These are phyloP conservation scores for Platanthera zijinensis DNA, from an alignment of 106 monocot species.

Conservation along the genomic window DNA sequence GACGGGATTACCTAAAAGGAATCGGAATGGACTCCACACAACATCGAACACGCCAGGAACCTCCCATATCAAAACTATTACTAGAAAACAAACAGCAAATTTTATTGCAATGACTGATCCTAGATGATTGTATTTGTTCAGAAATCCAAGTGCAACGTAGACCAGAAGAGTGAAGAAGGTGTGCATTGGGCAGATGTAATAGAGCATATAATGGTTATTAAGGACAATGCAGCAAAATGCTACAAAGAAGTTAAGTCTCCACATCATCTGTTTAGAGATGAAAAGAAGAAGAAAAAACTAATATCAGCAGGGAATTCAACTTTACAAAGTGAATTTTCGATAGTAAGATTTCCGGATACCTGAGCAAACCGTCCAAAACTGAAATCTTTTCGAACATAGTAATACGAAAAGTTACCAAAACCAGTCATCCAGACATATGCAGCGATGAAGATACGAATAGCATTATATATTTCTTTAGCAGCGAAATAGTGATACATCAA, in stretches of 20 bases:
- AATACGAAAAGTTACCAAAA: slow-evolving; percentile 40
- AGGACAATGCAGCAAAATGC: slow-evolving; percentile 37
- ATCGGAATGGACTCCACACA: slow-evolving; percentile 33
- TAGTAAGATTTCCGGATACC: background rate
- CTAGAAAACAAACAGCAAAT: slow-evolving; percentile 26
- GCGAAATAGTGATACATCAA: slow-evolving; percentile 43
- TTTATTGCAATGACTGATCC: slow-evolving; percentile 27
- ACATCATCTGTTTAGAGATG: slow-evolving; percentile 32
- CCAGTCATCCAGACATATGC: slow-evolving; percentile 47
- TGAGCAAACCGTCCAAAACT: slow-evolving; percentile 13
- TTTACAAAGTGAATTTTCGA: background rate
- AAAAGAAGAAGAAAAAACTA: background rate
- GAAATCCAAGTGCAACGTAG: slow-evolving; percentile 28
- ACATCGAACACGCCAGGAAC: slow-evolving; percentile 39
- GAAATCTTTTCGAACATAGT: slow-evolving; percentile 42
- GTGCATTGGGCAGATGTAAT: slow-evolving; percentile 46
- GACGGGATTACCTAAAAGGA: slow-evolving; percentile 24
- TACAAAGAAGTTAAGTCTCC: slow-evolving; percentile 38
- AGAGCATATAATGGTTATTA: slow-evolving; percentile 35
- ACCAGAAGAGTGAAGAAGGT: slow-evolving; percentile 40
- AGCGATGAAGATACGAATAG: slow-evolving; percentile 36
- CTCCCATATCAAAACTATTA: slow-evolving; percentile 37
- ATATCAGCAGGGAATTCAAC: background rate
- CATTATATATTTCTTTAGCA: slow-evolving; percentile 35
- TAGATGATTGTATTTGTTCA: slow-evolving; percentile 30